Evolutionary conservation across 1,139 yeast genomes (phyloP).

Genomic region (Starmera stellimalicola): DNA sequence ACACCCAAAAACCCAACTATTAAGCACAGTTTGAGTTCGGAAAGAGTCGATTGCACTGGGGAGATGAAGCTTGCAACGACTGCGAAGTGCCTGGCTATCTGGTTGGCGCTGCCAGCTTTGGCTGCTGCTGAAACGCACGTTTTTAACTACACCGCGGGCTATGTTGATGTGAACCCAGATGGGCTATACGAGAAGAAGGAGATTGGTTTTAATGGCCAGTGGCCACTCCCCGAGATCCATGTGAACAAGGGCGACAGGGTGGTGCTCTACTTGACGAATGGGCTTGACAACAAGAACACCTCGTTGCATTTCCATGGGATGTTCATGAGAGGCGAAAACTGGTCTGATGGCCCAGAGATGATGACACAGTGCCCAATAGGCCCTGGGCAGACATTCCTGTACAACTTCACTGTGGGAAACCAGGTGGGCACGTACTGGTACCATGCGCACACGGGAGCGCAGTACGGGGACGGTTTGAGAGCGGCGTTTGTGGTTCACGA

Average conservation of each 20-base stretch:
- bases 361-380: constrained; percentile 73
- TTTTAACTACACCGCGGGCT: constrained; percentile 43
- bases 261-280: constrained; percentile 48
- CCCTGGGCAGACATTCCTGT: constrained; percentile 52
- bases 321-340: constrained; percentile 48
- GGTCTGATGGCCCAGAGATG: constrained; percentile 75
- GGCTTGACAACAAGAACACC: constrained; percentile 43
- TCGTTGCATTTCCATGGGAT: constrained; percentile 74
- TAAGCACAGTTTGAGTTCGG: no score
- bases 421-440: constrained; percentile 78
- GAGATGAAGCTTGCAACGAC: no score
- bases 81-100: not conserved
- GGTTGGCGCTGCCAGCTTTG: not conserved
- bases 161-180: constrained; percentile 59
- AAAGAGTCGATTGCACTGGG: no score
- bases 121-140: constrained; percentile 36
- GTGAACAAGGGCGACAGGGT: constrained; percentile 58
- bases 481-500: constrained; percentile 66
- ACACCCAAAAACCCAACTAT: not conserved
- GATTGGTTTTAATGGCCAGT: constrained; percentile 58
- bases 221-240: constrained; percentile 68
- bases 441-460: constrained; percentile 73
- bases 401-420: constrained; percentile 52
- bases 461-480: constrained; percentile 71
- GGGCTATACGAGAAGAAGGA: constrained; percentile 40